Percentiles rank a stretch among this genome's conserved stretches.
phyloP scores from a whole-genome alignment of 768 basidiomycete genomes.

The Phylloporus sp. region DNA sequence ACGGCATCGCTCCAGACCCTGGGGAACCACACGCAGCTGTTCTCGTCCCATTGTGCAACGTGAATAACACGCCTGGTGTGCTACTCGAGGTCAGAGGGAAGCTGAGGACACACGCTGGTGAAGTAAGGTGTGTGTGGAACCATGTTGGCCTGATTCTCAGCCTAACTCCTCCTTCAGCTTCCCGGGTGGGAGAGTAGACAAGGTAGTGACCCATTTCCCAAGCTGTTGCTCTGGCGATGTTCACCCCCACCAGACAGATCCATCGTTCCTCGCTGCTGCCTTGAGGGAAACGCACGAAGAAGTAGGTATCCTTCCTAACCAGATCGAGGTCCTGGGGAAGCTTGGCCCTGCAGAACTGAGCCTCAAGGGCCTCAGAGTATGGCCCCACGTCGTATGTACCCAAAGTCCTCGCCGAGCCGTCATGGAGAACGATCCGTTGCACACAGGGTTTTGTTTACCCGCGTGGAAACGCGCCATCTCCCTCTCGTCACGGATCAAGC shows the following conservation, averaged over 20 bases:
- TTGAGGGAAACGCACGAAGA: conserved; percentile 76
- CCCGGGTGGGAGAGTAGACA: conserved; percentile 69
- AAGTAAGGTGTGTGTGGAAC: conserved; percentile 58
- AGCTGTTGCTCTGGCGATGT: background rate
- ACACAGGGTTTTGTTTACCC: conserved; percentile 41
- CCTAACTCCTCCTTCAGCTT: conserved; percentile 44
- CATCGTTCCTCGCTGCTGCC: conserved; percentile 53
- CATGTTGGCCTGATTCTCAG: background rate
- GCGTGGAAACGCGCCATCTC: background rate
- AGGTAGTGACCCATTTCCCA: conserved; percentile 37
- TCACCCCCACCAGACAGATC: conserved; percentile 41
- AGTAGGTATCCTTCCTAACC: conserved; percentile 54
- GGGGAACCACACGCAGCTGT: conserved; percentile 58
- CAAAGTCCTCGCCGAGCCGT: background rate
- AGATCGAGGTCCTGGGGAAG: conserved; percentile 63
- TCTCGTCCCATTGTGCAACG: conserved; percentile 75
- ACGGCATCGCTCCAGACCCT: conserved; percentile 16
- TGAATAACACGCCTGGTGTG: conserved; percentile 60
- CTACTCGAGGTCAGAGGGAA: conserved; percentile 67
- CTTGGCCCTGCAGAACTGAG: conserved; percentile 61
- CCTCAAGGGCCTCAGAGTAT: conserved; percentile 58
- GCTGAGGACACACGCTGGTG: conserved; percentile 71
- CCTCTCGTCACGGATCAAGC: background rate
- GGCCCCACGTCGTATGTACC: conserved; percentile 71
- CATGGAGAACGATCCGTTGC: background rate